Evolutionary conservation across 345 rosid genomes (phyloP).

Genomic region (Linum tenue): DNA sequence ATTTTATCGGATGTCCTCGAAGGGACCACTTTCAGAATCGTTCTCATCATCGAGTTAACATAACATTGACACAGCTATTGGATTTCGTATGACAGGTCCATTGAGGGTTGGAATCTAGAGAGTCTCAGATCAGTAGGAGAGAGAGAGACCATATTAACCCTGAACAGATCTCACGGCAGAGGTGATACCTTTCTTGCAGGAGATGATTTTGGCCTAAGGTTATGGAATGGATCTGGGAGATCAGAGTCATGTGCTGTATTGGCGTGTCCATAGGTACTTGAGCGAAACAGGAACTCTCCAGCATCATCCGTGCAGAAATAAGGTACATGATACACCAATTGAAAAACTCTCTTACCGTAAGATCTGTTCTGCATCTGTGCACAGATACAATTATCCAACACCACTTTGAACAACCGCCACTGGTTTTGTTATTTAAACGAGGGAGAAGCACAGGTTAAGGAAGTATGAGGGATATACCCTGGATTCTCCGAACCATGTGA

Average conservation of each 20-base stretch:
- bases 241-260: conserved; percentile 21
- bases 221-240: conserved; percentile 46
- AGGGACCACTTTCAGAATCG: not conserved
- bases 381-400: no score
- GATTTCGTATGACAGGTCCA: conserved; percentile 15
- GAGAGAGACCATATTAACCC: conserved; percentile 6
- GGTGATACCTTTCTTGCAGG: conserved; percentile 15
- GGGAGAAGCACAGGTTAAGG: not conserved
- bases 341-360: no score
- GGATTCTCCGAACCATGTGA: conserved; percentile 10
- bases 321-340: no score
- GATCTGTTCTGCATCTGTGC: no score
- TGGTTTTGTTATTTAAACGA: no score
- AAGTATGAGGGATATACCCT: conserved; percentile 5
- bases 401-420: no score
- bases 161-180: conserved; percentile 21
- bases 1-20: no score
- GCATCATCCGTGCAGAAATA: no score
- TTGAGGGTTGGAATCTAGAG: conserved; percentile 3
- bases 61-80: conserved; percentile 48
- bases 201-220: conserved; percentile 7
- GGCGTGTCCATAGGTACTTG: conserved; percentile 19
- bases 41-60: conserved; percentile 30
- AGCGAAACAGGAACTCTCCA: conserved; percentile 24
- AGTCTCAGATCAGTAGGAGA: conserved; percentile 8